Base-by-base conservation (phyloP, 495 filamentous ascomycete genomes). In the Trichocladium antarcticum region DNA sequence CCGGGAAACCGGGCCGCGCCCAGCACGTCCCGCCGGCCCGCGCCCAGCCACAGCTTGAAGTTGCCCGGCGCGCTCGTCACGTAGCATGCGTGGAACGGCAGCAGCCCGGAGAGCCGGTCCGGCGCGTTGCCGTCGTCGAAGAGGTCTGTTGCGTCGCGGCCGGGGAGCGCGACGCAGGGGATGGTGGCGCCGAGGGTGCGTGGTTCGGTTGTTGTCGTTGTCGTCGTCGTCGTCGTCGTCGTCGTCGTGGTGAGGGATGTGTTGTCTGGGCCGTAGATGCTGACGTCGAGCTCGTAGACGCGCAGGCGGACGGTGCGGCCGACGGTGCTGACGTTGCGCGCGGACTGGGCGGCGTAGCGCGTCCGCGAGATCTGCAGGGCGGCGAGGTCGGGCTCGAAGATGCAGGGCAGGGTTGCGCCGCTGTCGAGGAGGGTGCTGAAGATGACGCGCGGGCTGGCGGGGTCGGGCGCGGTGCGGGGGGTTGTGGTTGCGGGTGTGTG, bases 11-110 rank as follows among this genome's bases (percentile, higher is more conserved):
- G 56, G 31, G 50, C 47, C 6, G 66, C 42, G 20, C 72, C 71
- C 15, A 77, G 48, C 27, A 72, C 64, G 47, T 75, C 74, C 45
- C 62, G 56, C 9, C 72, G 55, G 38, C 66, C 58, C 49, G 67
- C 62, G 17, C 70, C 67, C 28, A 76, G 37, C 61, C 67, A 73
- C 5, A 74, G 9, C 22, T 53, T 47, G 39, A 57, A 52, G 35
- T 45, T 55, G 5, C 61, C 61, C 12, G 72, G 72, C 17, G 66
- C 64, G 47, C 57, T 63, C n/a, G 65, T 61, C 12, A 65, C 42
- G 53, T 75, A 73, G 51, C 60, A 65, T 1, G 58, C 53, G 11
- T 67, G 57, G 47, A 74, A 69, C 11, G 73, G 69, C 9, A 73
- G 17, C 42, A 72, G 56, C 10, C 71, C 69, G 38, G 61, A 65